Evolutionary conservation across 2,329 filamentous ascomycete genomes (phyloP), one percentile per base, ranked within the genome.

Genomic region (Trichophyton simii): DNA sequence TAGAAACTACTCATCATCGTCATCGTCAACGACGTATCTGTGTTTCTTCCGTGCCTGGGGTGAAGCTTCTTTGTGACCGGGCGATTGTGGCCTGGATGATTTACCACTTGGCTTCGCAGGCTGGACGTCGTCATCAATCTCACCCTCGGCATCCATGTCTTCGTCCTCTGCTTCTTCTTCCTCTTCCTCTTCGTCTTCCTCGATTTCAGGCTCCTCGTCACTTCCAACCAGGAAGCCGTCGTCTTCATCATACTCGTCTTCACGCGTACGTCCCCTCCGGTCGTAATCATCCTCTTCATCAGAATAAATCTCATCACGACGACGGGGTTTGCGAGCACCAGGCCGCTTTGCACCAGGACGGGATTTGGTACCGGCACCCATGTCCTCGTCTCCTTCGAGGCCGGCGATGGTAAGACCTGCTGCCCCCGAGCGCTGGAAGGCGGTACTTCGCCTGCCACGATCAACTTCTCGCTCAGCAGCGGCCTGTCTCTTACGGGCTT

Each of bases 161-260:
- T 76, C 76, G 58, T 77, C 76, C 54, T 74, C 73, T 7, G 74
- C 67, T 22, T 72, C 70, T 20, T 75, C 73, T 55, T 76, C 75
- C 44, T 71, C 72, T 11, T 77, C 71, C 8, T 71, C 77, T 22
- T 76, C 76, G 25, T 73, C 73, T 7, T 73, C 77, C 15, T 72
- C 75, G 36, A 78, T 68, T 63, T 80, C 78, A 1, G 72, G 69
- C 55, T 80, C 78, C 67, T 79, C 78, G 58, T 80, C 78, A 55
- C 76, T 78, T 15, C 72, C 73, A 25, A 78, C 78, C 59, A 92
- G 84, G 74, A 92, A 92, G 60, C 87, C 88, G 69, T 91, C 88
- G 57, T 88, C 86, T 68, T 88, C 87, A 70, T 92, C 88, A 68
- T 91, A 91, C 68, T 91, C 86, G 73, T 95, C 87, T 72, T 91